Conservation (phyloP, 1,284 basidiomycete genomes). For the Cryptococcus deneoformans region DNA sequence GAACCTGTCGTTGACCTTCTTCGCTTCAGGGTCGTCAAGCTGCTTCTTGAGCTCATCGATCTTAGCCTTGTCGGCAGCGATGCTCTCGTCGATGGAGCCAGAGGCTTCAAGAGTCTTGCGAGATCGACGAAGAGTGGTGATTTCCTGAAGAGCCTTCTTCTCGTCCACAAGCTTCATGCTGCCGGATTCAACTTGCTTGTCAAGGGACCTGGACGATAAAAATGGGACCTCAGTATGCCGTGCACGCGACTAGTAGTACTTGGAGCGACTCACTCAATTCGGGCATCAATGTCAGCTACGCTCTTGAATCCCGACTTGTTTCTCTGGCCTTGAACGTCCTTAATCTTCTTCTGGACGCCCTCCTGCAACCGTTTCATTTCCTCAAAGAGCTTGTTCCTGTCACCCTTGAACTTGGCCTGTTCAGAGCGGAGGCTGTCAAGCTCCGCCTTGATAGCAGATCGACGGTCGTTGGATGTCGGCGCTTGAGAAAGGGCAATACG, state of each 20-base stretch:
- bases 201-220: slow-evolving; percentile 60
- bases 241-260: background rate
- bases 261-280: slow-evolving; percentile 64
- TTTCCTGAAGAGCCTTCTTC: slow-evolving; percentile 90
- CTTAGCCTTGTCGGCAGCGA: slow-evolving; percentile 72
- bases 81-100: slow-evolving; percentile 79
- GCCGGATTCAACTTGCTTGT: slow-evolving; percentile 88
- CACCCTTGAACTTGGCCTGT: slow-evolving; percentile 74
- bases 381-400: slow-evolving; percentile 71
- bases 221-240: background rate
- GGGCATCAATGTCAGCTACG: slow-evolving; percentile 81
- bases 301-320: slow-evolving; percentile 81
- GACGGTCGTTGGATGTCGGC: slow-evolving; percentile 56
- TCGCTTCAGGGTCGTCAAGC: slow-evolving; percentile 88
- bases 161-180: slow-evolving; percentile 92
- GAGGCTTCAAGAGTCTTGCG: slow-evolving; percentile 73
- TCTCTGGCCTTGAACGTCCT: slow-evolving; percentile 81
- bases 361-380: slow-evolving; percentile 84
- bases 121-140: slow-evolving; percentile 66
- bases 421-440: slow-evolving; percentile 74
- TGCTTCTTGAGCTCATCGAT: slow-evolving; percentile 80
- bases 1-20: slow-evolving; percentile 76
- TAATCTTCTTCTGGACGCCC: slow-evolving; percentile 79
- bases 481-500: slow-evolving; percentile 68
- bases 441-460: slow-evolving; percentile 73